phyloP scores from a whole-genome alignment of 805 yeast genomes.

The Saturnispora quitensis region DNA sequence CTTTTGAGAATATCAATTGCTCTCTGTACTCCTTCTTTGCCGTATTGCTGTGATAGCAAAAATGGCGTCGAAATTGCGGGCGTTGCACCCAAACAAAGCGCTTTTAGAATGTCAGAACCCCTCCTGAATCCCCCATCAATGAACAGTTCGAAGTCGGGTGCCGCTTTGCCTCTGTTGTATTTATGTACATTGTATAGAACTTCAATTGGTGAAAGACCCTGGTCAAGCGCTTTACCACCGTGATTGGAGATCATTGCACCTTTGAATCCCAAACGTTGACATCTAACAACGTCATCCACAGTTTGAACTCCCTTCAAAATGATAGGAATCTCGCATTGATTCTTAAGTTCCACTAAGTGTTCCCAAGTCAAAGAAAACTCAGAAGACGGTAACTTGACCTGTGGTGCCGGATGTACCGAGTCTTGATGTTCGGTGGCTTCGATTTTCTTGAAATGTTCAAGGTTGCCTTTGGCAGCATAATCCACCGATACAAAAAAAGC shows the following conservation, averaged over 20 bases:
- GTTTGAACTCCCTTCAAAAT: constrained; percentile 59
- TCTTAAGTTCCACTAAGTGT: constrained; percentile 44
- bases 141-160: constrained; percentile 42
- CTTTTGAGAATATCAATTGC: constrained; percentile 38
- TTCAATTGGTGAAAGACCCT: constrained; percentile 51
- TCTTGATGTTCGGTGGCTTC: constrained; percentile 37
- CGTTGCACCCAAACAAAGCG: constrained; percentile 35
- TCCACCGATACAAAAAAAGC: constrained; percentile 82
- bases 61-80: constrained; percentile 73
- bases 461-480: constrained; percentile 69
- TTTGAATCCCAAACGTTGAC: constrained; percentile 48
- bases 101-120: constrained; percentile 36
- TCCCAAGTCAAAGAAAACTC: constrained; percentile 40
- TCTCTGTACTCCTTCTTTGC: constrained; percentile 56
- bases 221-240: constrained; percentile 67
- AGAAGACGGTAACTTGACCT: not conserved
- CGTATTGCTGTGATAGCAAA: constrained; percentile 69
- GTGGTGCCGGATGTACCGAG: constrained; percentile 23
- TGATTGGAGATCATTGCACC: constrained; percentile 66
- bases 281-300: constrained; percentile 53
- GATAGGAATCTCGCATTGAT: constrained; percentile 37
- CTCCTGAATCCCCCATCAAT: constrained; percentile 38
- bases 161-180: constrained; percentile 22
- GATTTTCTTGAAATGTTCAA: constrained; percentile 81
- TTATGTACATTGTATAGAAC: constrained; percentile 48